Base-by-base conservation (phyloP, 163 green algal genomes). In the Volvox carteri region DNA sequence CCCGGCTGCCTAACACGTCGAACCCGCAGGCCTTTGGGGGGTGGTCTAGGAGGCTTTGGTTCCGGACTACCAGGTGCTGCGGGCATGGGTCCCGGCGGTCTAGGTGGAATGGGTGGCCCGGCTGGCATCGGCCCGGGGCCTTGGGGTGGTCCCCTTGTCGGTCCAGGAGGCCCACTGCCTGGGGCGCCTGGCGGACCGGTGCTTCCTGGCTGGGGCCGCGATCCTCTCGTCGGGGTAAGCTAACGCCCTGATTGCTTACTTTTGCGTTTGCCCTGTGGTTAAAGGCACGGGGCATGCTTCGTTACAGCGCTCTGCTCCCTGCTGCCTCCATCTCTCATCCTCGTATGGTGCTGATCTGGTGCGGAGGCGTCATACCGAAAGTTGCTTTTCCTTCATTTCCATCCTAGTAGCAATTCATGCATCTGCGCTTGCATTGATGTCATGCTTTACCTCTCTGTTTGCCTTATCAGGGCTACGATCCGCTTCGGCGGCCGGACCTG, bases 81-180 rank as follows among this genome's bases (percentile, higher is more conserved):
- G 1, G 79, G 79, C 65, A 73, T 85, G 77, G 77, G 77, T 21
- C 77, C 77, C 3, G 77, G 77, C 9, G 50, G 48, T 19, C 23
- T 84, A 6, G 44, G 33, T 9, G 81, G 83, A 33, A 80, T 83
- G 30, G 83, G 83, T 23, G 54, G 54, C n/a, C 37, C 41, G 1
- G 80, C 60, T 3, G 62, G 79, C 48, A 54, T 87, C 42, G 81
- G 65, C 46, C 67, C 81, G 7, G 81, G 65, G 0, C 25, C 65
- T 1, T 88, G 83, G 83, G 83, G 83, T 37, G 83, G 83, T 39
- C 83, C 83, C 30, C 83, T 88, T 35, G 83, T 44, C 7, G 81
- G 35, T 14, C 68, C 83, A 12, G 83, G 83, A 4, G 83, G 12
- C 4, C 83, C 83, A 2, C 2, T 81, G 46, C 81, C 65, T 6